A percentile compares a stretch with the other conserved stretches of the same genome.
Conservation (phyloP, 352 stramenopile species). For the Halophytophthora polymorphica region DNA sequence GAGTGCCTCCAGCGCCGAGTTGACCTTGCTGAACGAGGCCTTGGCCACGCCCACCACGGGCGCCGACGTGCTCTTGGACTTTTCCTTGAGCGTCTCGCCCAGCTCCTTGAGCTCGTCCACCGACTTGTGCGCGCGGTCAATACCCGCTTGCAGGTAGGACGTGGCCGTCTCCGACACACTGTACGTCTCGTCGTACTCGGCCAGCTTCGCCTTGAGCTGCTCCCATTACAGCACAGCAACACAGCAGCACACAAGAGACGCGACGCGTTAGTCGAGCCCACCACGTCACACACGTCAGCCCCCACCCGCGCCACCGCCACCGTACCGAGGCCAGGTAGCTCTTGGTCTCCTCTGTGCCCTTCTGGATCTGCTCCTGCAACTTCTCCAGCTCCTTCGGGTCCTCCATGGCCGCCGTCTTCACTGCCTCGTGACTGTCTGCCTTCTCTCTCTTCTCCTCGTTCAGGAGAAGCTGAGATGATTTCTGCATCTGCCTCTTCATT, state of each 20-base stretch:
- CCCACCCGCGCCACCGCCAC: neutral
- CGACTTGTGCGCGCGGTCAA: conserved; percentile 66
- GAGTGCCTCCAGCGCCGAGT: conserved; percentile 47
- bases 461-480: too few species aligned
- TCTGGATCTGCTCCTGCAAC: conserved; percentile 66
- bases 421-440: neutral
- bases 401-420: too few species aligned
- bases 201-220: conserved; percentile 44
- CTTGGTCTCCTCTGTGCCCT: conserved; percentile 72
- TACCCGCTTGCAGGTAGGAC: conserved; percentile 58
- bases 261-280: neutral
- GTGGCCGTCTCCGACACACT: conserved; percentile 68
- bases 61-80: conserved; percentile 45
- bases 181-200: conserved; percentile 70
- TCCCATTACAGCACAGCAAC: neutral
- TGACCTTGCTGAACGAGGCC: conserved; percentile 50
- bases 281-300: neutral
- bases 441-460: neutral
- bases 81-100: conserved; percentile 50
- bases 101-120: conserved; percentile 71
- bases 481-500: too few species aligned
- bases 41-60: conserved; percentile 50
- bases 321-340: conserved; percentile 56
- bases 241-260: neutral
- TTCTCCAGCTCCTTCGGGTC: conserved; percentile 46